phyloP scores from a whole-genome alignment of 768 basidiomycete species.

The Podaxis sp. region DNA sequence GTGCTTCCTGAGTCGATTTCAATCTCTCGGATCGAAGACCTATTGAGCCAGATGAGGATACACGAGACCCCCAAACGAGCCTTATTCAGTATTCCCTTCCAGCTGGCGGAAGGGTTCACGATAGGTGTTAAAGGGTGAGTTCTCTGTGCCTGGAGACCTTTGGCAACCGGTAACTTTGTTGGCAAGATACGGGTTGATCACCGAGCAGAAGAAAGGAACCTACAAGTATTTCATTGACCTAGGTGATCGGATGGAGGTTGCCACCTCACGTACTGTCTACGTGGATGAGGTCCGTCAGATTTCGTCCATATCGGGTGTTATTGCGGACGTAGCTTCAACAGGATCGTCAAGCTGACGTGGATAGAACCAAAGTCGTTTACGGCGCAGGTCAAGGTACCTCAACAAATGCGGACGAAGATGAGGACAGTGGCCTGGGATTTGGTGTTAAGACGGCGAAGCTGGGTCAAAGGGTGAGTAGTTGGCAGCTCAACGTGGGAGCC shows the following conservation, averaged over 20 bases:
- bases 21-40: conserved; percentile 74
- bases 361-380: conserved; percentile 45
- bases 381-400: conserved; percentile 39
- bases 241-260: conserved; percentile 78
- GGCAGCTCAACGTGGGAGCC: background rate
- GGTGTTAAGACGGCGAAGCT: conserved; percentile 44
- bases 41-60: conserved; percentile 78
- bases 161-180: background rate
- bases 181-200: conserved; percentile 80
- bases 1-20: conserved; percentile 70
- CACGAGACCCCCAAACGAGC: conserved; percentile 84
- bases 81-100: conserved; percentile 78
- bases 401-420: conserved; percentile 39
- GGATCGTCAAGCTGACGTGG: conserved; percentile 47
- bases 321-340: conserved; percentile 18
- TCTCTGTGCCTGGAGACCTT: background rate
- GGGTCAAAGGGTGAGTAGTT: conserved; percentile 49
- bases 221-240: conserved; percentile 84
- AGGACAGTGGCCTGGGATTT: conserved; percentile 25
- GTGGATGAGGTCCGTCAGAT: conserved; percentile 63
- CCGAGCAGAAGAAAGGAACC: conserved; percentile 81
- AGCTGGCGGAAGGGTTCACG: conserved; percentile 69
- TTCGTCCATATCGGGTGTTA: background rate
- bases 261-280: conserved; percentile 65
- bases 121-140: conserved; percentile 83